Base-by-base conservation (phyloP, 345 rosid genomes). In the Salix suchowensis region DNA sequence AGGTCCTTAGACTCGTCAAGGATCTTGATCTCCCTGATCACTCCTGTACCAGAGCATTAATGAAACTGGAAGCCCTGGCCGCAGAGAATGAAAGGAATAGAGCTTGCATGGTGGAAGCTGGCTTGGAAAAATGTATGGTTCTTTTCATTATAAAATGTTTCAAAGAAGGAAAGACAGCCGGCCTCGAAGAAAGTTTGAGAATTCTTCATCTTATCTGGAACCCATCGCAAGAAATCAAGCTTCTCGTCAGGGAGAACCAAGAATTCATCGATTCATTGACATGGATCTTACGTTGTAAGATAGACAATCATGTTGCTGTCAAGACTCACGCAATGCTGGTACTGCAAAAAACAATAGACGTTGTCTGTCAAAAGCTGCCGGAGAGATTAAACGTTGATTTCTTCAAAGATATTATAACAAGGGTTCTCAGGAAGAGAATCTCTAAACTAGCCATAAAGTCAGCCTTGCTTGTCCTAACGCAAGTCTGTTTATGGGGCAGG, bases 171-270 rank as follows among this genome's bases (percentile, higher is more conserved):
- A 75, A 32, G 18, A 65, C 71, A 7, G 3, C 28, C 0, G 85
- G 89, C 52, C 76, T 90, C 15, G 82, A 76, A 58, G 81, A 82
- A 71, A 83, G 86, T 34, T 54, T 90, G 67, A 82, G 79, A 55
- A 75, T 87, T 36, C 82, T 88, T 3, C 7, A 70, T 67, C 70
- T 76, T 5, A 62, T 75, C 26, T 83, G 90, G 89, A 70, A 44
- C 46, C 74, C 78, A 19, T 81, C 81, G 1, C 19, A 62, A 36
- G 86, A 83, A 76, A 78, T 72, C 64, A 79, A 78, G 83, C 12
- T 23, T 79, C 70, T 79, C 6, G 80, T 82, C 3, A 75, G 77
- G 11, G 82, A 83, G 37, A 84, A 84, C 24, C 7, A 36, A 16
- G 78, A 80, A n/a, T 66, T 88, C 36, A 46, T 88, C 58, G 77